These are phyloP conservation scores for Tricholoma bakamatsutake DNA, from an alignment of 768 basidiomycete species.

Conservation along the genomic window DNA sequence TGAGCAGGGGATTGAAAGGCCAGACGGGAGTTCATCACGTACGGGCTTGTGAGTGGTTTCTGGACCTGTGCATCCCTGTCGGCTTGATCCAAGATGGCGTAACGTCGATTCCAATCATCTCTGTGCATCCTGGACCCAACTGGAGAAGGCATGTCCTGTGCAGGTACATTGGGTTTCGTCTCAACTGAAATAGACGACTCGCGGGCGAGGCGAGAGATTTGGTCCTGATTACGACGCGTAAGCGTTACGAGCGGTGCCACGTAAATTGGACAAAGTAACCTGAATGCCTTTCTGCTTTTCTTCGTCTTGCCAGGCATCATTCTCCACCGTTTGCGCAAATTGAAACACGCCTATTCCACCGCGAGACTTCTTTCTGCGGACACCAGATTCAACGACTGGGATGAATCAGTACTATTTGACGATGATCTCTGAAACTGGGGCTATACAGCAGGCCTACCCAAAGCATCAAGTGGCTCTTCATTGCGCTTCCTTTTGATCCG, in stretches of 20 bases:
- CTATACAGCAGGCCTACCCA: slow-evolving; percentile 41
- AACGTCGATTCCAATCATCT: slow-evolving; percentile 40
- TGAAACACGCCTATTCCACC: slow-evolving; percentile 61
- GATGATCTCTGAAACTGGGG: slow-evolving; percentile 7
- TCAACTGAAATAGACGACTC: slow-evolving; percentile 24
- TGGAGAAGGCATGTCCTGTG: slow-evolving; percentile 12
- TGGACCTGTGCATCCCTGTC: slow-evolving; percentile 23
- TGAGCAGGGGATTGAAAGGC: neutral
- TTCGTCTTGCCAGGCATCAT: slow-evolving; percentile 60
- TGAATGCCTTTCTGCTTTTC: slow-evolving; percentile 52
- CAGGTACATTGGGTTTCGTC: slow-evolving; percentile 8
- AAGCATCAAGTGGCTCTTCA: slow-evolving; percentile 77
- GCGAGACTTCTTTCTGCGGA: slow-evolving; percentile 57
- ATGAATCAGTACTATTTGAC: slow-evolving; percentile 9
- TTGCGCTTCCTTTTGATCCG: slow-evolving; percentile 80
- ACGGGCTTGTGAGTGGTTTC: slow-evolving; percentile 37
- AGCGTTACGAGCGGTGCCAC: neutral
- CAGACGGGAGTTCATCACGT: slow-evolving; percentile 1
- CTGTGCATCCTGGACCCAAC: slow-evolving; percentile 12
- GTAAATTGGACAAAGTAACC: slow-evolving; percentile 31
- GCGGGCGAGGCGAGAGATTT: slow-evolving; percentile 49
- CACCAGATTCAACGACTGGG: slow-evolving; percentile 46
- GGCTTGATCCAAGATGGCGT: slow-evolving; percentile 39
- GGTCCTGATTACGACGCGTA: slow-evolving; percentile 33
- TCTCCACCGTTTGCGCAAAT: slow-evolving; percentile 76